Base-by-base conservation (phyloP, 805 yeast genomes). In the Starmerella scarabaei region DNA sequence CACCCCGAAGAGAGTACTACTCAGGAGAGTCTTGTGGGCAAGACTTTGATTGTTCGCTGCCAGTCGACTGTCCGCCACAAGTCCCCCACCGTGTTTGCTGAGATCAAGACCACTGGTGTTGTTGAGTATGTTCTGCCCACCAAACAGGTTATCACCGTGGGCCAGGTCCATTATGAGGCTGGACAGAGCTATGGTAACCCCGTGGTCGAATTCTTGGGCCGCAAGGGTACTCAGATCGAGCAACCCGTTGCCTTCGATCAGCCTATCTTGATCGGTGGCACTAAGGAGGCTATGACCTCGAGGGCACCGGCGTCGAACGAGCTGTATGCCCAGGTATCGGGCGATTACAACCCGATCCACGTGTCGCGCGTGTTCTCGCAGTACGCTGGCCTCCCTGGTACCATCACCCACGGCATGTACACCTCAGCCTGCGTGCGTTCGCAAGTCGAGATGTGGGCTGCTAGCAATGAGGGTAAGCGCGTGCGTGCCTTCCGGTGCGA, bases 401-500 rank as follows among this genome's bases (percentile, higher is more conserved):
- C 97, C 29, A 91, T 91, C 56, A 91, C 98, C 28, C 98, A 93
- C 58, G 99, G 99, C 61, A 93, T 91, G 99, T 93, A 75, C 72
- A 82, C 96, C 17, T 81, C 94, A 58, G 98, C 96, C 47, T 73
- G 93, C 48, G 88, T 86, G 52, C 80, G 98, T 69, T 75, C 93
- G 26, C 72, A 85, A 59, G 95, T 91, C 53, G 99, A 91, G 68
- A 81, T 83, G 62, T 86, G 94, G 84, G 98, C 98, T 49, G 98
- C 99, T 48, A 86, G 85, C 63, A 85, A 91, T 62, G 86, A 83
- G 53, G 91, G 95, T 43, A 75, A 86, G 34, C 83, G 98, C 67
- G 96, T 93, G 44, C 76, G 94, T 61, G 96, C 93, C 35, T 91
- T 79, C 75, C 75, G 73, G 62, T 84, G 94, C 58, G 72, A 71